These are phyloP conservation scores for Cladorrhinum samala DNA, from an alignment of 495 filamentous ascomycete genomes.

Conservation along the genomic window DNA sequence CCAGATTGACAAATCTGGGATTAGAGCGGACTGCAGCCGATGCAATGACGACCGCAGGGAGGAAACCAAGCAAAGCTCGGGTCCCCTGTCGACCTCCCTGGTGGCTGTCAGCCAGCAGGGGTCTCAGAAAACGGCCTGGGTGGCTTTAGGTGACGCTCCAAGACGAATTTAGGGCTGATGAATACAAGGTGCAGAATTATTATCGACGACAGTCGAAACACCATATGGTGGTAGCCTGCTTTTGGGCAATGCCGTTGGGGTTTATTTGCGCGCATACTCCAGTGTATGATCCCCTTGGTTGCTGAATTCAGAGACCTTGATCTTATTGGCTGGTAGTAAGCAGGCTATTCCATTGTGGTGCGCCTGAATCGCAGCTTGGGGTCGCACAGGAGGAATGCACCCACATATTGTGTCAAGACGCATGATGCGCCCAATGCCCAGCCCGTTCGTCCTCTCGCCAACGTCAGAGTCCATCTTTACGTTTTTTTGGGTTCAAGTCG, in stretches of 20 bases:
- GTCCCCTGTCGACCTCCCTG: conserved; percentile 3
- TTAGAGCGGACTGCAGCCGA: conserved; percentile 1
- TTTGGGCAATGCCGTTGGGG: conserved; percentile 1
- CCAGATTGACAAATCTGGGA: background rate
- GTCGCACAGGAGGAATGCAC: conserved; percentile 23
- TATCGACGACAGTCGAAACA: too few relatives aligned
- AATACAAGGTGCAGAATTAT: too few relatives aligned
- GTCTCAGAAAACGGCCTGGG: conserved; percentile 1
- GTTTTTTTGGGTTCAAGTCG: too few relatives aligned
- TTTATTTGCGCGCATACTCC: conserved; percentile 16
- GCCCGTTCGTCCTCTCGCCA: background rate
- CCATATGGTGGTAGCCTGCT: conserved; percentile 4
- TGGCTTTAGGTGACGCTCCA: conserved; percentile 1
- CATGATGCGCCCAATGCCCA: conserved; percentile 14
- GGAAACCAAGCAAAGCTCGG: conserved; percentile 1
- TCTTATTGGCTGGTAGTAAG: conserved; percentile 18
- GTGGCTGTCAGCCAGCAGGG: too few relatives aligned
- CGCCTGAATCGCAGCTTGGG: conserved; percentile 19
- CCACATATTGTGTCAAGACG: conserved; percentile 19
- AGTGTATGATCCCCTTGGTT: conserved; percentile 12
- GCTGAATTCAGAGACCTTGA: conserved; percentile 3
- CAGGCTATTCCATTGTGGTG: conserved; percentile 23
- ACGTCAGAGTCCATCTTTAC: too few relatives aligned
- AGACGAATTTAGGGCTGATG: background rate
- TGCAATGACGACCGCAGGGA: conserved; percentile 1